Conservation (phyloP, 2,329 filamentous ascomycete genomes). For the Hypoxylon sp. region DNA sequence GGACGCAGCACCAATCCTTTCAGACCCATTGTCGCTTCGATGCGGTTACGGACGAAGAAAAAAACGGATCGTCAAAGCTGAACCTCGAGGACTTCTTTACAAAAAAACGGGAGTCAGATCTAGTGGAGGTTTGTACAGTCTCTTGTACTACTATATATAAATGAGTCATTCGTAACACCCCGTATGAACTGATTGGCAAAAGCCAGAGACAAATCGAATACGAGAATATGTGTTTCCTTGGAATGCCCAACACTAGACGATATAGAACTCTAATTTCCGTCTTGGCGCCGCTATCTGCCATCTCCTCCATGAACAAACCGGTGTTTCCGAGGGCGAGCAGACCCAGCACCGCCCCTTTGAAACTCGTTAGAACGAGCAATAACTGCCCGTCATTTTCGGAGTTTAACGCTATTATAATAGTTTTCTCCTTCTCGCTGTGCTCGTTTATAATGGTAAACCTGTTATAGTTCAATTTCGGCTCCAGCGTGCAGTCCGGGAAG, state of each 20-base stretch:
- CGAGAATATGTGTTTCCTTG: too few relatives aligned
- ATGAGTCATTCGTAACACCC: background rate
- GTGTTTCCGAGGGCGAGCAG: conserved; percentile 13
- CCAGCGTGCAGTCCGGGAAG: conserved; percentile 5
- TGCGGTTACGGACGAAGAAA: background rate
- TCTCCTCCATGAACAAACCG: conserved; percentile 18
- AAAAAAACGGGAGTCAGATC: too few relatives aligned
- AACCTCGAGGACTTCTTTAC: background rate
- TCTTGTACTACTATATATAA: background rate
- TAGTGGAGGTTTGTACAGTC: background rate
- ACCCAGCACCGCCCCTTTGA: conserved; percentile 1
- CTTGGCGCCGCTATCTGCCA: background rate
- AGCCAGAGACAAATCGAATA: too few relatives aligned
- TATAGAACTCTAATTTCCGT: background rate
- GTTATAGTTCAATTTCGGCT: conserved; percentile 14
- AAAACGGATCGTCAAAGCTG: background rate
- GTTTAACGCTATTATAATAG: conserved; percentile 20
- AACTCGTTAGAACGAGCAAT: conserved; percentile 8
- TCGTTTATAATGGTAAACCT: conserved; percentile 22
- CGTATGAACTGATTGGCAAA: background rate
- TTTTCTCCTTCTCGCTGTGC: conserved; percentile 15
- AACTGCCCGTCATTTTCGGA: conserved; percentile 14
- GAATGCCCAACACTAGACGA: background rate
- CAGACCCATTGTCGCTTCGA: background rate
- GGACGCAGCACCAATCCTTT: too few relatives aligned